Evolutionary conservation across 805 yeast species (phyloP).

Genomic region (Spathaspora girioi): DNA sequence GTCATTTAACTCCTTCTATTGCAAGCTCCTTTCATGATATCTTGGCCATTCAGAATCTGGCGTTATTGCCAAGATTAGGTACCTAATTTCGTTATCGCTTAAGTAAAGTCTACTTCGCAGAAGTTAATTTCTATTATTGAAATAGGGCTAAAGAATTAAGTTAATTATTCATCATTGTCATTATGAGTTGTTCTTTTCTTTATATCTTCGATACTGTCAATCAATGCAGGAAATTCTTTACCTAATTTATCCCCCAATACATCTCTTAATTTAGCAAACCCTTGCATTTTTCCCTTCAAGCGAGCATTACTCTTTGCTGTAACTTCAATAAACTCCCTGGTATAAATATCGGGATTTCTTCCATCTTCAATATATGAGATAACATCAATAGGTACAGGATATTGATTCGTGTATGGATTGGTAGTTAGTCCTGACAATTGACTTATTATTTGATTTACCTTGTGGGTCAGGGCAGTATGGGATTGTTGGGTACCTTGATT

Average conservation of each 20-base stretch:
- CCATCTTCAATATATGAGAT: conserved; percentile 92
- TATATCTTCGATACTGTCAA: conserved; percentile 54
- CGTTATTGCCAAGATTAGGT: no score
- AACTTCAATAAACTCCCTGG: conserved; percentile 93
- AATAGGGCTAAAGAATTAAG: no score
- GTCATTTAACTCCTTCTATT: no score
- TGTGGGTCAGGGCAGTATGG: conserved; percentile 41
- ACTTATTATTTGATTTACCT: conserved; percentile 39
- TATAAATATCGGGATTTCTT: conserved; percentile 93
- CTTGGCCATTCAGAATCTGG: no score
- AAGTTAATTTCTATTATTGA: no score
- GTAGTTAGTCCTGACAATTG: conserved; percentile 33
- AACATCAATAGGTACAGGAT: conserved; percentile 76
- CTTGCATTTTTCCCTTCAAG: conserved; percentile 78
- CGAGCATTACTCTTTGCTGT: conserved; percentile 87
- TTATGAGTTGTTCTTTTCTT: conserved; percentile 35
- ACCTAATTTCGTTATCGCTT: no score
- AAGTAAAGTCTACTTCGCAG: no score
- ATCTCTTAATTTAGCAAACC: conserved; percentile 59
- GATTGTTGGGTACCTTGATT: conserved; percentile 86
- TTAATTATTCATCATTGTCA: neutral
- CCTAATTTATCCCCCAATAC: conserved; percentile 65
- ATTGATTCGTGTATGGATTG: conserved; percentile 30
- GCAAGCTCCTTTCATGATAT: no score
- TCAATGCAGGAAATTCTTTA: conserved; percentile 77